phyloP scores from a whole-genome alignment of 306 rosid species.

The Lathyrus aphaca region DNA sequence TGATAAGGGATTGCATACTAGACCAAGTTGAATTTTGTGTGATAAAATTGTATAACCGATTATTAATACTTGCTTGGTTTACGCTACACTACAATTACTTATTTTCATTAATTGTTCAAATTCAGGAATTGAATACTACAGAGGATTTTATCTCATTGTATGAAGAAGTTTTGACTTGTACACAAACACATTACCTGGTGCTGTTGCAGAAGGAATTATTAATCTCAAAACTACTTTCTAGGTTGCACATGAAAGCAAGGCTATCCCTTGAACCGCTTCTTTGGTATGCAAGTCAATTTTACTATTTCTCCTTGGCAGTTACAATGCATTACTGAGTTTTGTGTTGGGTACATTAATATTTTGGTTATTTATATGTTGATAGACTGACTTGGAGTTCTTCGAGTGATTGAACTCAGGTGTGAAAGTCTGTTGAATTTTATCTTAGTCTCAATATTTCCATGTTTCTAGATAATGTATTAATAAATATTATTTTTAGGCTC shows the following conservation, averaged over 20 bases:
- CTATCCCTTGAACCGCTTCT: slow-evolving; percentile 85
- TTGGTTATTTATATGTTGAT: slow-evolving; percentile 14
- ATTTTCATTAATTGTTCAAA: slow-evolving; percentile 23
- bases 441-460: too few relatives aligned
- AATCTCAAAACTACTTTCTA: slow-evolving; percentile 63
- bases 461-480: neutral
- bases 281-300: slow-evolving; percentile 50
- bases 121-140: slow-evolving; percentile 87
- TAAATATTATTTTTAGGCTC: neutral
- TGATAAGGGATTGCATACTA: neutral
- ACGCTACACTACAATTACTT: neutral
- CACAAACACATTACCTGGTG: slow-evolving; percentile 75
- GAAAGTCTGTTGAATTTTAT: neutral
- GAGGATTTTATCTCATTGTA: slow-evolving; percentile 85
- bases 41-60: neutral
- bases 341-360: slow-evolving; percentile 2
- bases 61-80: neutral
- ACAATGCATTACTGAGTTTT: neutral
- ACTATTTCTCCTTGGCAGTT: neutral
- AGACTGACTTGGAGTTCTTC: slow-evolving; percentile 20
- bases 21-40: neutral
- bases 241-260: slow-evolving; percentile 76
- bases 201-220: slow-evolving; percentile 75
- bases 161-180: slow-evolving; percentile 68
- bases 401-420: neutral